Percentiles rank a stretch among this genome's conserved stretches.
Conservation (phyloP, 805 yeast genomes). For the Yamadazyma laniorum region DNA sequence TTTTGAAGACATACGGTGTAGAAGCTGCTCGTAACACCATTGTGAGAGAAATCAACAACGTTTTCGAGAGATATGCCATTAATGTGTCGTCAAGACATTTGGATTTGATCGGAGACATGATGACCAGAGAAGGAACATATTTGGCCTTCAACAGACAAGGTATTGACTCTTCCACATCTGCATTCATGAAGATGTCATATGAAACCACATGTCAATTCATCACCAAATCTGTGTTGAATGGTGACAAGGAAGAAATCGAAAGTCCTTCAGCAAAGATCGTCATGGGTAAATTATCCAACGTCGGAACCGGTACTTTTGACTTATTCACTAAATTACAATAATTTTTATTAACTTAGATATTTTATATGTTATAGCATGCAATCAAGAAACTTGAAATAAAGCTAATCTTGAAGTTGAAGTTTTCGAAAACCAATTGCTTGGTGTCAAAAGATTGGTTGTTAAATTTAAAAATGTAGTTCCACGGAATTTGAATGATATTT, state of each 20-base stretch:
- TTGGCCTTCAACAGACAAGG: slow-evolving; percentile 98
- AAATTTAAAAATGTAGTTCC: slow-evolving; percentile 33
- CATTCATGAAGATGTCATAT: slow-evolving; percentile 98
- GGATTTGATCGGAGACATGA: slow-evolving; percentile 96
- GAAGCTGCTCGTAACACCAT: slow-evolving; percentile 98
- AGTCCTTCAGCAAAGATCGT: slow-evolving; percentile 94
- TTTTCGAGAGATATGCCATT: slow-evolving; percentile 94
- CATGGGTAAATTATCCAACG: slow-evolving; percentile 82
- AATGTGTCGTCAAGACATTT: slow-evolving; percentile 89
- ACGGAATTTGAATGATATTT: slow-evolving; percentile 49
- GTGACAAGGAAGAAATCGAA: slow-evolving; percentile 82
- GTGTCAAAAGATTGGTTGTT: slow-evolving; percentile 43
- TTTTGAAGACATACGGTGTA: slow-evolving; percentile 89
- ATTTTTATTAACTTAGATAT: background rate
- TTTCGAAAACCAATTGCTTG: slow-evolving; percentile 51
- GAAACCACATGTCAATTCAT: slow-evolving; percentile 98
- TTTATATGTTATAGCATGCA: slow-evolving; percentile 53
- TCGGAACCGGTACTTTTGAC: slow-evolving; percentile 97
- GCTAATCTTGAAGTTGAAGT: slow-evolving; percentile 60
- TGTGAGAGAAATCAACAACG: slow-evolving; percentile 92
- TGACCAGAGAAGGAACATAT: slow-evolving; percentile 98
- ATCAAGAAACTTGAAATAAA: slow-evolving; percentile 54
- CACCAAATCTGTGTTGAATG: slow-evolving; percentile 92
- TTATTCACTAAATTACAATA: slow-evolving; percentile 45
- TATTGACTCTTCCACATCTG: slow-evolving; percentile 90